These are phyloP conservation scores for Lasiosphaeria miniovina DNA, from an alignment of 495 filamentous ascomycete species.

Conservation along the genomic window DNA sequence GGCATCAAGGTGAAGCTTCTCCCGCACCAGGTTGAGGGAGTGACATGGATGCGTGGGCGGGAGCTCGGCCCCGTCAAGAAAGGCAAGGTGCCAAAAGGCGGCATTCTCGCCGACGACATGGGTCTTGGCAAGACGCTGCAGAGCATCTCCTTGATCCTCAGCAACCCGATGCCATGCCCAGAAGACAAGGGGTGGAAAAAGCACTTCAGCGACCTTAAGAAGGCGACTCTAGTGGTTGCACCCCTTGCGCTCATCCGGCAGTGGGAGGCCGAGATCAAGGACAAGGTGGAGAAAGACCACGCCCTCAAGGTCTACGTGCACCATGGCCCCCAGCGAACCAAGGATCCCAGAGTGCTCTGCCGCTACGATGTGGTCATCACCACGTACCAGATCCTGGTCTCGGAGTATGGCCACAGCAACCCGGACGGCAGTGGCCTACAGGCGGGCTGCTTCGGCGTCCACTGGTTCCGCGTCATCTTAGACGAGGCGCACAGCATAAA, in stretches of 20 bases:
- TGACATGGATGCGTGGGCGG: constrained; percentile 88
- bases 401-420: constrained; percentile 71
- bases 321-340: constrained; percentile 82
- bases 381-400: constrained; percentile 91
- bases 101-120: constrained; percentile 88
- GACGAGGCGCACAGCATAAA: constrained; percentile 99
- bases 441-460: constrained; percentile 80
- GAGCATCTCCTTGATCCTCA: constrained; percentile 76
- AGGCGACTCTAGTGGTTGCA: constrained; percentile 87
- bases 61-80: constrained; percentile 76
- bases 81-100: constrained; percentile 76
- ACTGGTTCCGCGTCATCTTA: constrained; percentile 93
- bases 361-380: constrained; percentile 96
- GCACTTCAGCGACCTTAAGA: constrained; percentile 60
- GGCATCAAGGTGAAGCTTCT: constrained; percentile 83
- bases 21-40: constrained; percentile 88
- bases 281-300: constrained; percentile 66
- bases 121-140: constrained; percentile 83
- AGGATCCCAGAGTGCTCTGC: constrained; percentile 67
- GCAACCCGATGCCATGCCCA: constrained; percentile 66
- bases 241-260: constrained; percentile 93
- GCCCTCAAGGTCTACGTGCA: constrained; percentile 78
- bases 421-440: constrained; percentile 49
- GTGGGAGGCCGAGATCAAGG: constrained; percentile 90
- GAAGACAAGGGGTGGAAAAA: constrained; percentile 53